Evolutionary conservation across 116 monocot species (phyloP), one percentile per base, ranked within the genome.

Genomic region (Zostera marina): DNA sequence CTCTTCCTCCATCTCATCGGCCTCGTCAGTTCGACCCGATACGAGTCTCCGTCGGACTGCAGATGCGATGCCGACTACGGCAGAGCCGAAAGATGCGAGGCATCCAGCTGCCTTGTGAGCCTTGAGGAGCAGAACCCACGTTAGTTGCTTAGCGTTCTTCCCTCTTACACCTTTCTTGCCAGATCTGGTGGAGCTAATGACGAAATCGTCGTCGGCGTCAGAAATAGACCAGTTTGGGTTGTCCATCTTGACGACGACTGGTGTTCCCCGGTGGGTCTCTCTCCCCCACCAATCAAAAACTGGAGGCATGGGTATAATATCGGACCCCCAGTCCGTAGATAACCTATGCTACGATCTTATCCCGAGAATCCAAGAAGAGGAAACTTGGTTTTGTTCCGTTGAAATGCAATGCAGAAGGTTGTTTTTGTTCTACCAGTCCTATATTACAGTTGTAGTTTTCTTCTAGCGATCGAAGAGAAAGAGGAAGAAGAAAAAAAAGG

Each of bases 191-290:
- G 44, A 26, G 16, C 44, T 22, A 26, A 62, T 26, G 6, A 15
- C 63, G 48, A 47, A 63, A 17, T 69, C 69, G 11, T 68, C 68
- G 14, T 72, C 76, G 24, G 67, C 75, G 10, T 91, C 85, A 17
- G 72, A 66, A 52, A 91, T 85, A 44, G 91, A 91, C 85, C 85
- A 91, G 82, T 91, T 91, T 44, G 91, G 91, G 61, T 85, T 91
- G 72, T 85, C 82, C 91, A 91, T 91, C 64, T 91, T 91, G 44
- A 91, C 86, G 12, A 91, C 66, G 63, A 91, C 85, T 54, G 91
- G 85, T 25, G 82, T 82, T 20, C 79, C 82, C 58, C 75, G n/a
- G 66, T 76, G 74, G 19, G 39, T 61, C 52, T 91, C 79, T 62
- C 73, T 77, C 45, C 64, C 68, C 74, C 79, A 82, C 91, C 82